Evolutionary conservation across 805 yeast species (phyloP), one percentile per base, ranked within the genome.

Genomic region (Phaffomyces thermotolerans): DNA sequence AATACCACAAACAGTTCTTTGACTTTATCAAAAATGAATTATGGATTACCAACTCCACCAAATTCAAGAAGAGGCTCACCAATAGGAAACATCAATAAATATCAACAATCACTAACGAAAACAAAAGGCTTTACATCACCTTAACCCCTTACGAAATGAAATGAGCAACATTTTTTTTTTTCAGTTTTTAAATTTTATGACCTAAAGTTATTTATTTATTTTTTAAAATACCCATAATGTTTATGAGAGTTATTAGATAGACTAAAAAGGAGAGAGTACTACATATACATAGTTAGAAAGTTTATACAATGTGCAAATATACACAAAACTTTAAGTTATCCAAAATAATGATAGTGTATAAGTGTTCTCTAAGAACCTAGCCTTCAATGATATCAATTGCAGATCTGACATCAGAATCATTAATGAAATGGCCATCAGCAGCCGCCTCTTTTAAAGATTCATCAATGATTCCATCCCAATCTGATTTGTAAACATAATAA

Each of bases 401-500:
- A 27, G 29, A 27, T 27, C 29, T 27, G 13, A 27, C 29, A 27
- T 27, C 29, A 27, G 54, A 37, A 27, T 56, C 61, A 32, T 29
- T 29, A 9, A n/a, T 31, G 29, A 38, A 45, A 18, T 51, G 46
- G 1, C 42, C 38, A 54, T 47, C 60, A 27, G 43, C 41, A 35
- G 57, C 42, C 3, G 74, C 74, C 34, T 73, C 78, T 40, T 58
- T 58, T 17, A 61, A 43, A 2, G 77, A 66, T 9, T 62, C 64
- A n/a, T 59, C 54, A 29, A 75, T 63, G 25, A 75, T 67, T 6
- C 44, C 40, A n/a, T 64, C 65, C 81, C 81, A 76, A 50, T 73
- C 65, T 7, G 75, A 63, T 29, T 52, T 50, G 13, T 57, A 18
- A 17, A 67, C 64, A 44, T 50, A 62, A 45, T 53, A 62, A 25